Evolutionary conservation across 139 green algal species (phyloP).

Genomic region (Edaphochlamys debaryana): DNA sequence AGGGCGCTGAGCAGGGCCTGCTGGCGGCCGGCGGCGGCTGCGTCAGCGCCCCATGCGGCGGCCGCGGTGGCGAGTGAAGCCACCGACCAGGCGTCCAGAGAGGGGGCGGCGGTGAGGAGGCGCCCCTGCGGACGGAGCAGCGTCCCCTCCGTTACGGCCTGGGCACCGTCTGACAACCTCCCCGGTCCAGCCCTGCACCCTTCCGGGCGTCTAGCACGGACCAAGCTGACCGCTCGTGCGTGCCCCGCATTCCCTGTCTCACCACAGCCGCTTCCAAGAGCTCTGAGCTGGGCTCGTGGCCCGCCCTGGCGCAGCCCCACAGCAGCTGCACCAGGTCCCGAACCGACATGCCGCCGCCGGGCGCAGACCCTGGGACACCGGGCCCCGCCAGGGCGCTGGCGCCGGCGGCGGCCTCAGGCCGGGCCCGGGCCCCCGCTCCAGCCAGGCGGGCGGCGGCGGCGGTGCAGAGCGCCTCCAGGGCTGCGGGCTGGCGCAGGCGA

Average conservation of each 20-base stretch:
- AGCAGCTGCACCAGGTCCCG: conserved; percentile 12
- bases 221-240: too few relatives aligned
- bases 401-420: neutral
- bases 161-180: too few relatives aligned
- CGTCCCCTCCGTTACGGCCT: too few relatives aligned
- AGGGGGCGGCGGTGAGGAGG: conserved; percentile 1
- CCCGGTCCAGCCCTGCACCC: too few relatives aligned
- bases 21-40: neutral
- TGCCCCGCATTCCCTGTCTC: too few relatives aligned
- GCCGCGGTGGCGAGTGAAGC: neutral
- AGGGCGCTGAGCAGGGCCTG: neutral
- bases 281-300: neutral
- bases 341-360: neutral
- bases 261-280: conserved; percentile 15
- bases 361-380: too few relatives aligned
- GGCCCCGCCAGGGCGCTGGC: too few relatives aligned
- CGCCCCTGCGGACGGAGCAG: neutral
- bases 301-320: conserved; percentile 12
- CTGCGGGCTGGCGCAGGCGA: neutral
- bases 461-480: conserved; percentile 1
- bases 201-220: too few relatives aligned
- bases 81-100: neutral
- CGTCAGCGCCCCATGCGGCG: conserved; percentile 10
- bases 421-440: too few relatives aligned
- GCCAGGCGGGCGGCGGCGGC: neutral